Evolutionary conservation across 139 green algal species (phyloP).

Genomic region (Chlorokybus atmophyticus): DNA sequence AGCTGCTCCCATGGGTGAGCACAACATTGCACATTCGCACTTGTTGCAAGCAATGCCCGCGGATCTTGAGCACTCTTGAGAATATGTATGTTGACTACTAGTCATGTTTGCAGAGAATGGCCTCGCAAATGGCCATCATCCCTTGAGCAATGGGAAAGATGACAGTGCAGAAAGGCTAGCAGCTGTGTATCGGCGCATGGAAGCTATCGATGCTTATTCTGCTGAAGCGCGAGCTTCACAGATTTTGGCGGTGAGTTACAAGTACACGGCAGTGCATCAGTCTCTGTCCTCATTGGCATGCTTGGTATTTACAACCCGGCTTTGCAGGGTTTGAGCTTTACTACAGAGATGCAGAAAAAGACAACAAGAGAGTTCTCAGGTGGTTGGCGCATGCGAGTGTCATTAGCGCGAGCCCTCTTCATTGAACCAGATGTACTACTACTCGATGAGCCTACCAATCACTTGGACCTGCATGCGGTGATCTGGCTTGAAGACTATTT

Average conservation of each 20-base stretch:
- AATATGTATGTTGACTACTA: no score
- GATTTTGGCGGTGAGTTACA: constrained; percentile 26
- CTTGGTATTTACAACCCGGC: no score
- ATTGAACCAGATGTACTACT: constrained; percentile 40
- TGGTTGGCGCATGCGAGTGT: constrained; percentile 41
- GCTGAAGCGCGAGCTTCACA: constrained; percentile 28
- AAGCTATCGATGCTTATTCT: constrained; percentile 37
- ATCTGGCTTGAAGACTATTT: constrained; percentile 41
- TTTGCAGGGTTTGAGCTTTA: constrained; percentile 18
- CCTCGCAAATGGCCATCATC: no score
- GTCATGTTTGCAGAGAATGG: no score
- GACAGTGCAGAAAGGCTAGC: constrained; percentile 7
- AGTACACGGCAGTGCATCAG: no score
- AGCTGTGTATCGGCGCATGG: constrained; percentile 39
- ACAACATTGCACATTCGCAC: no score
- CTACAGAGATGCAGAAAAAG: constrained; percentile 17
- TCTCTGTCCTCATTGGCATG: no score
- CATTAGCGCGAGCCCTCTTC: constrained; percentile 39
- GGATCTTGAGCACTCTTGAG: no score
- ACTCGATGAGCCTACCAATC: constrained; percentile 46
- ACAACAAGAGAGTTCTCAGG: constrained; percentile 27
- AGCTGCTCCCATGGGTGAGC: no score
- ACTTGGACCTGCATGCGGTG: constrained; percentile 40
- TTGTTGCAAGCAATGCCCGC: no score
- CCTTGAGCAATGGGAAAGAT: no score